A percentile compares a stretch with the other conserved stretches of the same genome.
Conservation (phyloP, 2,329 filamentous ascomycete species). For the Trichophyton mentagrophytes region DNA sequence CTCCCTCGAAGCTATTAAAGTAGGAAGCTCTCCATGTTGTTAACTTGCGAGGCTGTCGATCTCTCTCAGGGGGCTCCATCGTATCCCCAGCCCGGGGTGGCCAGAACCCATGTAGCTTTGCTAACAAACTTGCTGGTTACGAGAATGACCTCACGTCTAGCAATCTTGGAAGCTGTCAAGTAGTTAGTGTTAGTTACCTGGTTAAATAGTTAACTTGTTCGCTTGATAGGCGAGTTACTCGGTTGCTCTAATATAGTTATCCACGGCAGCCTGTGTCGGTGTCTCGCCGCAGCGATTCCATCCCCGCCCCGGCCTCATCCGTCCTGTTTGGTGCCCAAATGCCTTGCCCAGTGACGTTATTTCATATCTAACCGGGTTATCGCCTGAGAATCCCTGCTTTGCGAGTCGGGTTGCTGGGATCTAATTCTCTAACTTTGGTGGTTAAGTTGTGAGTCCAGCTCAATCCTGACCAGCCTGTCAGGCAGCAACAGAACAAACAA, state of each 20-base stretch:
- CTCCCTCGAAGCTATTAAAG: slow-evolving; percentile 32
- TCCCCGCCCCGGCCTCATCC: neutral
- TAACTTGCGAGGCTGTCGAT: too few relatives aligned
- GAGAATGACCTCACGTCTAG: too few relatives aligned
- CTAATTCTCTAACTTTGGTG: neutral
- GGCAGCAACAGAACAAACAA: neutral
- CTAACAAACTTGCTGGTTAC: too few relatives aligned
- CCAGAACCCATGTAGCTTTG: too few relatives aligned
- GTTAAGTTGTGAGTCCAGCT: neutral
- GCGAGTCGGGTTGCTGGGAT: neutral
- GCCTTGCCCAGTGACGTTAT: neutral
- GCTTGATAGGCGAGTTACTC: neutral
- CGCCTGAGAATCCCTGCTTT: neutral
- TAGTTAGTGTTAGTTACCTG: too few relatives aligned
- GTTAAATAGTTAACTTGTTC: too few relatives aligned
- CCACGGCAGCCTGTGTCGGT: too few relatives aligned
- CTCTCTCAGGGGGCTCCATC: too few relatives aligned
- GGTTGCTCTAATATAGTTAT: too few relatives aligned
- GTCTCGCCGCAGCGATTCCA: neutral
- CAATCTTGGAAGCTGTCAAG: too few relatives aligned
- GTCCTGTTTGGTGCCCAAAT: neutral
- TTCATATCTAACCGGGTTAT: neutral
- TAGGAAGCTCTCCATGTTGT: neutral
- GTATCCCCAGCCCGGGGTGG: too few relatives aligned
- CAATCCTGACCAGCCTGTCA: neutral